Evolutionary conservation across 352 stramenopile genomes (phyloP).

Genomic region (Blastocystis sp.): DNA sequence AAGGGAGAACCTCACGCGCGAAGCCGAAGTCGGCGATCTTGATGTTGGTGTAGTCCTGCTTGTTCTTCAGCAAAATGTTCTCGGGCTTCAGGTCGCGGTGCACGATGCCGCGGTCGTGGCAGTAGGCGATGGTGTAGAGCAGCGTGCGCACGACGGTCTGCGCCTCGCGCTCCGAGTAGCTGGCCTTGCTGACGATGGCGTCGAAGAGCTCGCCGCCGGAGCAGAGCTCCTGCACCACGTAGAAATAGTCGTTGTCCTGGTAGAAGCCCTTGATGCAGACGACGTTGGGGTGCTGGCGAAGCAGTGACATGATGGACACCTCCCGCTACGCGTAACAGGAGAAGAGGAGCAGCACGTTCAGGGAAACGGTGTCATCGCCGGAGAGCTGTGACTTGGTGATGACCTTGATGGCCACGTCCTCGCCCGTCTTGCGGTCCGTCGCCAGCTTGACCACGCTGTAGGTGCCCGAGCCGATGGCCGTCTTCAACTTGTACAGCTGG

Average conservation of each 20-base stretch:
- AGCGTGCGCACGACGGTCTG: constrained; percentile 80
- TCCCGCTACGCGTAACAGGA: constrained; percentile 21
- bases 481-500: constrained; percentile 65
- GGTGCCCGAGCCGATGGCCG: constrained; percentile 30
- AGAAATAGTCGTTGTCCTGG: constrained; percentile 69
- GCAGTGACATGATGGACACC: constrained; percentile 65
- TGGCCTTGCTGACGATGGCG: constrained; percentile 64
- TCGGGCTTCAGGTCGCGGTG: constrained; percentile 78
- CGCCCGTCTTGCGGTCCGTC: constrained; percentile 37
- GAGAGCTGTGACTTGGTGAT: constrained; percentile 60
- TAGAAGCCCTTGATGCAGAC: constrained; percentile 67
- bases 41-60: constrained; percentile 80
- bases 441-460: constrained; percentile 68
- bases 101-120: constrained; percentile 81
- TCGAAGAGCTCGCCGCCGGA: constrained; percentile 67
- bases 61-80: constrained; percentile 80
- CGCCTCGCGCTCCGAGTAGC: constrained; percentile 81
- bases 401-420: constrained; percentile 65
- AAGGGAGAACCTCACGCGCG: constrained; percentile 75
- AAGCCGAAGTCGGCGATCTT: constrained; percentile 86
- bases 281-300: constrained; percentile 66
- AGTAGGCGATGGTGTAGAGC: constrained; percentile 80
- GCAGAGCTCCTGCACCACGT: constrained; percentile 66
- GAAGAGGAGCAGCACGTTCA: background rate
- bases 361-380: constrained; percentile 59